phyloP scores from a whole-genome alignment of 768 basidiomycete genomes.

The Lactarius vividus region DNA sequence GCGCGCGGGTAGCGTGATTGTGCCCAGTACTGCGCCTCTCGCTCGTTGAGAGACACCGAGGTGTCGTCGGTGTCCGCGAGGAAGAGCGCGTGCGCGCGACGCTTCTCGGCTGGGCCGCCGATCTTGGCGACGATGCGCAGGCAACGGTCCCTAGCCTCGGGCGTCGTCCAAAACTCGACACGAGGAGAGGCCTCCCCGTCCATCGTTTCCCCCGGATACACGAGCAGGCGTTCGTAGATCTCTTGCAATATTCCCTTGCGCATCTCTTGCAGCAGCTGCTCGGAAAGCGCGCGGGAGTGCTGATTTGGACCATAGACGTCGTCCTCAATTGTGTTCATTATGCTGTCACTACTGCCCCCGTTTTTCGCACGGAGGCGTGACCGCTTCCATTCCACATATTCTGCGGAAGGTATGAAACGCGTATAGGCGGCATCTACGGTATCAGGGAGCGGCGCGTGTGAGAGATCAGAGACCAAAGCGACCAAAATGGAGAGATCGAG shows the following conservation, averaged over 20 bases:
- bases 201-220: slow-evolving; percentile 2
- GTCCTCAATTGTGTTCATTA: slow-evolving; percentile 3
- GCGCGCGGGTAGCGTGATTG: slow-evolving; percentile 53
- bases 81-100: slow-evolving; percentile 63
- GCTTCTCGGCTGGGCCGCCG: slow-evolving; percentile 66
- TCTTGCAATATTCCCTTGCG: slow-evolving; percentile 58
- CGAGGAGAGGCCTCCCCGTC: slow-evolving; percentile 8
- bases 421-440: slow-evolving; percentile 54
- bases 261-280: slow-evolving; percentile 78
- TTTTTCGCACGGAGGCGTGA: slow-evolving; percentile 29
- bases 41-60: slow-evolving; percentile 43
- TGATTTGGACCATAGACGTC: slow-evolving; percentile 34
- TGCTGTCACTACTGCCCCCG: slow-evolving; percentile 27
- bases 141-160: slow-evolving; percentile 70
- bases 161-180: slow-evolving; percentile 77
- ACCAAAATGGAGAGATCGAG: slow-evolving; percentile 84
- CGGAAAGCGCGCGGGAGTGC: slow-evolving; percentile 66
- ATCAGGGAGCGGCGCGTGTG: slow-evolving; percentile 64
- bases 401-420: slow-evolving; percentile 60
- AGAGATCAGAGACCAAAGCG: slow-evolving; percentile 79
- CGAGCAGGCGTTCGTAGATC: slow-evolving; percentile 47
- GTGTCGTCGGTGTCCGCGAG: slow-evolving; percentile 25
- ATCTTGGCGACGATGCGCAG: slow-evolving; percentile 78
- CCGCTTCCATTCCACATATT: slow-evolving; percentile 61
- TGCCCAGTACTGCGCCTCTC: slow-evolving; percentile 66